Evolutionary conservation across 2,329 filamentous ascomycete species (phyloP), one percentile per base, ranked within the genome.

Genomic region (Ascocoryne sarcoides): DNA sequence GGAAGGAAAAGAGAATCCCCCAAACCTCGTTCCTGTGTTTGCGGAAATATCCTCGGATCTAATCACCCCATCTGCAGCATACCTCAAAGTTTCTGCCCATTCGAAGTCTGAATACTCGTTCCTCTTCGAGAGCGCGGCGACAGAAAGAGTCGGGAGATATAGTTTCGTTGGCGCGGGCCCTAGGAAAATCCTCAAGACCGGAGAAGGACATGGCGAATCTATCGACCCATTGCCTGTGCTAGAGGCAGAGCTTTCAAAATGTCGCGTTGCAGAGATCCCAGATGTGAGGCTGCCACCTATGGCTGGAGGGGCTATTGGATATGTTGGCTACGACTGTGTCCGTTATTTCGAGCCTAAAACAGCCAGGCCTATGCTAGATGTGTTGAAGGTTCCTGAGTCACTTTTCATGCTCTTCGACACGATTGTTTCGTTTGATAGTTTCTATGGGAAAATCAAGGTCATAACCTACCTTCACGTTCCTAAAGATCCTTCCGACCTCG

Each of bases 341-440:
- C 81, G 82, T 58, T 96, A 96, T 65, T 98, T 98, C 54, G 92
- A 98, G 70, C 92, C 92, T 46, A 93, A 89, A 72, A 96, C 92
- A n/a, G 81, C 80, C 18, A 76, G 88, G 36, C 78, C 86, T 2
- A 78, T 95, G 70, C 82, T 92, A 63, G 92, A 98, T 63, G 75
- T 93, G 20, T 73, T 96, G 16, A 68, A 82, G 45, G 85, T 96
- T 31, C 92, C 92, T 0, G 92, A 98, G 70, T 89, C 86, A 44
- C 70, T 96, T 20, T 96, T 98, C 62, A 96, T 96, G 86, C 73
- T 98, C 10, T 96, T 87, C 62, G 85, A 96, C 61, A 95, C 90
- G 30, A 82, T 96, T 45, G 74, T 98, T 19, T 89, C 89, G 8
- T 88, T 96, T 57, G 92, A 98, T 60, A 82, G 94, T 57, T 95